Conservation (phyloP, 345 rosid species). For the Euphorbia lathyris region DNA sequence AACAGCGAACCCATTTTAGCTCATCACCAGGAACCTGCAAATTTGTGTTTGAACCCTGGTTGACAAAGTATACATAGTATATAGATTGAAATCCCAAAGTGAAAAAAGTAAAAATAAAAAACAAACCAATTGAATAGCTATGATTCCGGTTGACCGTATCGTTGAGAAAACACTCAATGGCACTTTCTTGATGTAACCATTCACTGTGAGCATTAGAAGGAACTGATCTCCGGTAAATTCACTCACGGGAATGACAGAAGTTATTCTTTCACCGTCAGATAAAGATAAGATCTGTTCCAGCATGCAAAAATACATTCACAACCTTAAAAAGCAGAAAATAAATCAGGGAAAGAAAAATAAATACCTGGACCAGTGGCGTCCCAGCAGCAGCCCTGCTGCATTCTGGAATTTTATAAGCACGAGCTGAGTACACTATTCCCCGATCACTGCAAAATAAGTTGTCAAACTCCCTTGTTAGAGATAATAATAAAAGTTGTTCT, state of each 20-base stretch:
- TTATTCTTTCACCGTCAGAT: conserved; percentile 91
- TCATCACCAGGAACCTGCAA: conserved; percentile 89
- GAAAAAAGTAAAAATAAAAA: conserved; percentile 10
- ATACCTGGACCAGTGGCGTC: conserved; percentile 86
- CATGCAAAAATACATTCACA: conserved; percentile 16
- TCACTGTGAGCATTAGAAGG: conserved; percentile 87
- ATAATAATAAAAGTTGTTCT: no score
- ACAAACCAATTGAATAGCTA: conserved; percentile 92
- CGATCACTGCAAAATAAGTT: conserved; percentile 54
- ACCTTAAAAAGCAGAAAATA: conserved; percentile 17
- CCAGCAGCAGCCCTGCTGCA: conserved; percentile 89
- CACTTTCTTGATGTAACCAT: conserved; percentile 98
- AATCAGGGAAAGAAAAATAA: conserved; percentile 7
- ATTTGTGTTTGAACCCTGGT: conserved; percentile 14
- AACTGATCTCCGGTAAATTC: conserved; percentile 76
- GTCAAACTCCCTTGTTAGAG: neutral
- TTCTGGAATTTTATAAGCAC: conserved; percentile 94
- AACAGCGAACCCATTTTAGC: conserved; percentile 87
- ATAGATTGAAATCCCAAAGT: conserved; percentile 1
- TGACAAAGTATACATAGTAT: neutral
- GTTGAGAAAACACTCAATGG: conserved; percentile 73
- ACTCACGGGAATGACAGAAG: conserved; percentile 89
- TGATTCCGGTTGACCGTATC: conserved; percentile 93
- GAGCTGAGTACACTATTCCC: conserved; percentile 90
- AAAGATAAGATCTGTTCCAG: conserved; percentile 68